Evolutionary conservation across 352 stramenopile species (phyloP), one percentile per base, ranked within the genome.

Genomic region (Globisporangium yorkense): DNA sequence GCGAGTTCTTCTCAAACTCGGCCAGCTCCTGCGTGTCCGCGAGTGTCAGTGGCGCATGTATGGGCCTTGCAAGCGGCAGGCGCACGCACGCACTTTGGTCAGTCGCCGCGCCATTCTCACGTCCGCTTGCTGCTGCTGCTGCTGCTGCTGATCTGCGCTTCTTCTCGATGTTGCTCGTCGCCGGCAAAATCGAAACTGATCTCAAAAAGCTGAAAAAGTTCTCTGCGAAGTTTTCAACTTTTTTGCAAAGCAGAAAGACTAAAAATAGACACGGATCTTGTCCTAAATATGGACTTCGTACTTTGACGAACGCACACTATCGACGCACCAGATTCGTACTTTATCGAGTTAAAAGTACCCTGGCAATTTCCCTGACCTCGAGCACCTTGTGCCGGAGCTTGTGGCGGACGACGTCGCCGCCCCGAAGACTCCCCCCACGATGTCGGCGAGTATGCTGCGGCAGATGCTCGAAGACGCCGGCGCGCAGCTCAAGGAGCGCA

Each of bases 1-100:
- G 85, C 57, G 87, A 90, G 76, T 89, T 95, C 65, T 90, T 90
- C 68, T 94, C 83, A 46, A 96, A 94, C 57, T 95, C 85, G 16
- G 77, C 72, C 18, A 95, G 77, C 72, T 96, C 87, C 84, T 96
- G 53, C 20, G 56, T 8, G 31, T 6, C n/a, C 39, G 21, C 8
- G 16, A 4, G 21, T n/a, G 29, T 44, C 12, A 37, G 24, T 43
- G 15, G 1, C 9, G 9, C 33, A 1, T 37, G 0, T 16, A 20
- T 8, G 5, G 18, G 18, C 53, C 31, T 18, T 20, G 16, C 15
- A 18, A 16, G 39, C 15, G n/a, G 18, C 27, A 37, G 16, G 21
- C 16, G 33, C 13, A 48, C 60, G 8, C 13, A 18, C 63, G 47
- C 54, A 92, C 84, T 72, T 94, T 94, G 45, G 83, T 92, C 39